Conservation (phyloP, 2,329 filamentous ascomycete species). For the Trichothecium roseum region DNA sequence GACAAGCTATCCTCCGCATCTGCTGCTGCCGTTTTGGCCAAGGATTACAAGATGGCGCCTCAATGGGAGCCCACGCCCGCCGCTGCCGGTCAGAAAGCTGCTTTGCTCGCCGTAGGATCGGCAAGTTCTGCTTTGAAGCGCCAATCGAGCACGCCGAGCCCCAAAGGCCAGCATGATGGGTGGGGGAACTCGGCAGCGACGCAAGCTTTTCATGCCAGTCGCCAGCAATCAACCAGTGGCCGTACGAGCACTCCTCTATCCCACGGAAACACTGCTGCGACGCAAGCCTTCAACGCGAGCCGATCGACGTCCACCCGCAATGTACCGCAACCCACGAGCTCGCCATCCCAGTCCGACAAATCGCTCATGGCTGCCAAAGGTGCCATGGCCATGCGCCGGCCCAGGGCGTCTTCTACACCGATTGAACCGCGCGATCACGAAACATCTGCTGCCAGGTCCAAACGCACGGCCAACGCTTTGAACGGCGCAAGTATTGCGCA, state of each 20-base stretch:
- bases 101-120: conserved; percentile 48
- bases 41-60: conserved; percentile 32
- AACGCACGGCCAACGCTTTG: no score
- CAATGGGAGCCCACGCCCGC: conserved; percentile 54
- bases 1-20: conserved; percentile 42
- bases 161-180: conserved; percentile 15
- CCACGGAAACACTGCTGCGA: conserved; percentile 18
- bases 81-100: conserved; percentile 62
- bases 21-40: conserved; percentile 31
- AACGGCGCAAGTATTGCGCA: conserved; percentile 64
- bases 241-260: conserved; percentile 10
- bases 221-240: conserved; percentile 8
- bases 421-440: conserved; percentile 40
- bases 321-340: conserved; percentile 9
- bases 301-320: conserved; percentile 17
- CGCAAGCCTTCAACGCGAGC: conserved; percentile 26
- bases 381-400: conserved; percentile 54
- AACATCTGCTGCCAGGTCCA: conserved; percentile 47
- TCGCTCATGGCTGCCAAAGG: conserved; percentile 68
- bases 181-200: conserved; percentile 62
- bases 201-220: conserved; percentile 46
- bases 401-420: conserved; percentile 55
- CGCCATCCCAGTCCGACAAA: conserved; percentile 38
- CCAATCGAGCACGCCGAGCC: conserved; percentile 7
- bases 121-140: conserved; percentile 20